Percentiles rank a stretch among this genome's conserved stretches.
Evolutionary conservation across 2,329 filamentous ascomycete genomes (phyloP).

Genomic region (Fusarium sp.): DNA sequence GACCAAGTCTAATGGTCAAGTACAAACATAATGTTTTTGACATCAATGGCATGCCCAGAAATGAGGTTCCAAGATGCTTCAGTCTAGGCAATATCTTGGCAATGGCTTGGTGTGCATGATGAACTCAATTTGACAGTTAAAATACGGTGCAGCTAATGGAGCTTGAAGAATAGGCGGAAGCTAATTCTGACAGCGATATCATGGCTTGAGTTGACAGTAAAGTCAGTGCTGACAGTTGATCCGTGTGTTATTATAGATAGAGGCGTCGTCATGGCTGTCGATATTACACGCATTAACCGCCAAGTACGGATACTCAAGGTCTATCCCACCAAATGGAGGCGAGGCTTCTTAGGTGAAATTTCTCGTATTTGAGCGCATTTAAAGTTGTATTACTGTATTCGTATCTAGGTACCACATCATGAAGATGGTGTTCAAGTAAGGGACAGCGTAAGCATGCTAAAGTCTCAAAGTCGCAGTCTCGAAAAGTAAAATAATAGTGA

Average conservation of each 20-base stretch:
- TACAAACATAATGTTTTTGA: background rate
- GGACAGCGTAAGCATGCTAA: background rate
- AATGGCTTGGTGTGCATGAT: conserved; percentile 1
- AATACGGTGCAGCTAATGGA: background rate
- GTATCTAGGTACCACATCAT: background rate
- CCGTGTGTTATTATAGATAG: conserved; percentile 13
- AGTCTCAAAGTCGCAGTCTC: background rate
- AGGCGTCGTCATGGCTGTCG: conserved; percentile 23
- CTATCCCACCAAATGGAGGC: background rate
- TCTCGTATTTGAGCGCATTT: conserved; percentile 23
- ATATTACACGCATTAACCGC: conserved; percentile 14
- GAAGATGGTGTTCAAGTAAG: background rate
- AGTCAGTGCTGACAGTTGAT: background rate
- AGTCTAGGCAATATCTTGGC: conserved; percentile 15
- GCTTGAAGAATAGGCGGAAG: background rate
- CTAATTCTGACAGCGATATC: conserved; percentile 7
- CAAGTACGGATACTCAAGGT: conserved; percentile 2
- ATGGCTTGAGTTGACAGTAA: background rate
- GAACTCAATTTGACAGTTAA: background rate
- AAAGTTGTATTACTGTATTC: conserved; percentile 15
- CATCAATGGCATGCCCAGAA: conserved; percentile 13
- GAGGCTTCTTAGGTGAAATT: background rate
- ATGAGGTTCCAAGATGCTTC: conserved; percentile 15
- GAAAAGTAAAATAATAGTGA: background rate
- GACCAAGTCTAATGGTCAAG: conserved; percentile 3